Conservation (phyloP, 805 yeast genomes). For the Wickerhamiella kurtzmanii region DNA sequence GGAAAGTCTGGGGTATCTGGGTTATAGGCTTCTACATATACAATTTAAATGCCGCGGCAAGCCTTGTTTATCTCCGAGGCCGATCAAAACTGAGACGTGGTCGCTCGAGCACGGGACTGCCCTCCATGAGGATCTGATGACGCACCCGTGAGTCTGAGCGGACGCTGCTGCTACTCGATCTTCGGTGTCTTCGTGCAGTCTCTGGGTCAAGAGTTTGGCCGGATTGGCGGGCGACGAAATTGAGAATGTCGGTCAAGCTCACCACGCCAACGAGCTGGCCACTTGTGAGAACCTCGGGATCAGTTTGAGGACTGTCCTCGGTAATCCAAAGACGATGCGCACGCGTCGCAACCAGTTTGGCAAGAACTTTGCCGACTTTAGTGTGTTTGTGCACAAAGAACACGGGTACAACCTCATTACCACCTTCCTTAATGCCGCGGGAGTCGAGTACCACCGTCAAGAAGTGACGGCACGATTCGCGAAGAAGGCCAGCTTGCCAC, state of each 20-base stretch:
- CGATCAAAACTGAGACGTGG: conserved; percentile 16
- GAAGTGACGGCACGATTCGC: conserved; percentile 75
- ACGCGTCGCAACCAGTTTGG: conserved; percentile 88
- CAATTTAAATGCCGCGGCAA: not conserved
- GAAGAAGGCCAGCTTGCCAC: conserved; percentile 70
- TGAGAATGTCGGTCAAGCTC: conserved; percentile 79
- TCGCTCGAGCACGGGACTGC: conserved; percentile 6
- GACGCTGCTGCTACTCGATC: conserved; percentile 27
- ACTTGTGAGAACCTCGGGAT: conserved; percentile 25
- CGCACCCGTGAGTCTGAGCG: conserved; percentile 16
- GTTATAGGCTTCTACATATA: not conserved
- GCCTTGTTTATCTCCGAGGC: conserved; percentile 1
- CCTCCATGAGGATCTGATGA: conserved; percentile 11
- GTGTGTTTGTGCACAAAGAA: conserved; percentile 77
- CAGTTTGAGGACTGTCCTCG: conserved; percentile 16
- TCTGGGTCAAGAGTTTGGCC: conserved; percentile 66
- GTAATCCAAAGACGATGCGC: conserved; percentile 56
- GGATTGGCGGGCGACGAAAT: conserved; percentile 59
- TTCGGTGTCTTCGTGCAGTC: conserved; percentile 76
- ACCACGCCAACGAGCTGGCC: conserved; percentile 86
- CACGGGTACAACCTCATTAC: conserved; percentile 87
- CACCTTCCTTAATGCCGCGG: conserved; percentile 82
- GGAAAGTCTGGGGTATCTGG: not conserved
- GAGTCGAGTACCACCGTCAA: conserved; percentile 72
- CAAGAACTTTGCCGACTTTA: conserved; percentile 76